Percentiles rank a stretch among this genome's conserved stretches.
Evolutionary conservation across 768 basidiomycete genomes (phyloP).

Genomic region (Leccinum pellstonianum): DNA sequence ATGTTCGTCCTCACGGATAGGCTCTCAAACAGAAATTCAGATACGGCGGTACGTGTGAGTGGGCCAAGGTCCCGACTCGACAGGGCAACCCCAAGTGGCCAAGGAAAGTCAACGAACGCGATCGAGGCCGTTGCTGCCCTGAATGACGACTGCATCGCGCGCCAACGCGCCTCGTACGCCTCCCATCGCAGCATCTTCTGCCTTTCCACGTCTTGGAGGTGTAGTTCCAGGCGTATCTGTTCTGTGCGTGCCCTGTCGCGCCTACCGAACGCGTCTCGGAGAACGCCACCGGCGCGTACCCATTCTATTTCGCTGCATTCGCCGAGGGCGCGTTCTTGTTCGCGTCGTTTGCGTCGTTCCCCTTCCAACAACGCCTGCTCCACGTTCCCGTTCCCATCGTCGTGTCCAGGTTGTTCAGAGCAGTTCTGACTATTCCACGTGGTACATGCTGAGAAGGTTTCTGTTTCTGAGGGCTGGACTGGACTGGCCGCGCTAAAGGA

Average conservation of each 20-base stretch:
- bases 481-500: neutral
- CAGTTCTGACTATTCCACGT: neutral
- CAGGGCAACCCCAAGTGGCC: slow-evolving; percentile 46
- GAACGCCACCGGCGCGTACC: slow-evolving; percentile 57
- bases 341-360: slow-evolving; percentile 20
- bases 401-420: neutral
- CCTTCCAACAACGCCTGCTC: slow-evolving; percentile 11
- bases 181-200: slow-evolving; percentile 44
- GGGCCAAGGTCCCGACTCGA: slow-evolving; percentile 24
- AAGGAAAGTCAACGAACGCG: slow-evolving; percentile 57
- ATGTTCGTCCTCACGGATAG: slow-evolving; percentile 42
- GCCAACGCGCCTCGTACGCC: slow-evolving; percentile 56
- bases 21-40: slow-evolving; percentile 50
- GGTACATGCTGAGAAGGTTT: neutral
- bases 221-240: slow-evolving; percentile 46
- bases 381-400: neutral
- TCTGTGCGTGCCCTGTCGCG: slow-evolving; percentile 53
- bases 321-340: slow-evolving; percentile 42
- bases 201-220: slow-evolving; percentile 43
- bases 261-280: slow-evolving; percentile 49
- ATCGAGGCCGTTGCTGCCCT: slow-evolving; percentile 24
- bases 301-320: slow-evolving; percentile 55
- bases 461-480: neutral
- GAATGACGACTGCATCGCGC: slow-evolving; percentile 29
- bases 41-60: slow-evolving; percentile 41